Evolutionary conservation across 2,329 filamentous ascomycete genomes (phyloP).

Genomic region (Aureobasidium zeae): DNA sequence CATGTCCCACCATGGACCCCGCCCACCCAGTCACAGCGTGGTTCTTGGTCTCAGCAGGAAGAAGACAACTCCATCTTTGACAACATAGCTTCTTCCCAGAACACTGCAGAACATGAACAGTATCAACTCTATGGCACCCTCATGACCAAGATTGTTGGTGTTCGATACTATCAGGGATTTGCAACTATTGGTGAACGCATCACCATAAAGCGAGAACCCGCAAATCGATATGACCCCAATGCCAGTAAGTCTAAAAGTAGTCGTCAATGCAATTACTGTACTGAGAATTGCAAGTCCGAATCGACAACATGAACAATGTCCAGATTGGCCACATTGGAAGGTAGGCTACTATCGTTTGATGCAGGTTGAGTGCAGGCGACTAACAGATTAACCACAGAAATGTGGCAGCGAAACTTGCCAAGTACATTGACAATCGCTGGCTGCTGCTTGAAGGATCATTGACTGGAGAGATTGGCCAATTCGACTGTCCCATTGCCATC

Average conservation of each 20-base stretch:
- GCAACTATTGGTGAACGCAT: constrained; percentile 41
- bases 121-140: constrained; percentile 31
- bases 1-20: constrained; percentile 7
- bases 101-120: constrained; percentile 18
- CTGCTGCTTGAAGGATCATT: constrained; percentile 61
- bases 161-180: constrained; percentile 45
- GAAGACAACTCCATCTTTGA: constrained; percentile 23
- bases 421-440: constrained; percentile 53
- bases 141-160: constrained; percentile 51
- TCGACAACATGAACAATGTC: constrained; percentile 63
- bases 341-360: background rate
- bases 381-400: constrained; percentile 28
- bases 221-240: constrained; percentile 41
- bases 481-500: constrained; percentile 63
- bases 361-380: background rate
- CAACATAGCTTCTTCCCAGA: constrained; percentile 25
- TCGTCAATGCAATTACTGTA: constrained; percentile 33
- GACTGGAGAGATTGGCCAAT: constrained; percentile 55
- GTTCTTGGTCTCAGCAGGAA: constrained; percentile 19
- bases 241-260: background rate
- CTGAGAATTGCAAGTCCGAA: constrained; percentile 63
- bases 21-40: constrained; percentile 10
- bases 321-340: constrained; percentile 72
- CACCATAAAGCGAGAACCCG: constrained; percentile 54
- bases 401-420: constrained; percentile 61